Base-by-base conservation (phyloP, 2,329 filamentous ascomycete species). In the Pyrenophora seminiperda region DNA sequence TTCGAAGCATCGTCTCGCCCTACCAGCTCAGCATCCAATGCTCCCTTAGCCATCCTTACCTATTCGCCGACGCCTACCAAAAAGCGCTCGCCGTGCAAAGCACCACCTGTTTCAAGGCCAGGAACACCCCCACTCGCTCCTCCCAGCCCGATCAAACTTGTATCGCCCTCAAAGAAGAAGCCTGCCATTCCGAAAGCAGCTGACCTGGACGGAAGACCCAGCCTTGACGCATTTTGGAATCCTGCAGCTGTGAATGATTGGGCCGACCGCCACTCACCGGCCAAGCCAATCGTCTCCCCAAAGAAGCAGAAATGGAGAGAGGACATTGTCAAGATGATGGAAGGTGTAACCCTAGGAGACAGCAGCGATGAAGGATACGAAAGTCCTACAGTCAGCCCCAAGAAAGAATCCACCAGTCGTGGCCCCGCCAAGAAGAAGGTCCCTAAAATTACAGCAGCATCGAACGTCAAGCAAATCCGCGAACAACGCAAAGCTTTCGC, bases 401-500 rank as follows among this genome's bases (percentile, higher is more conserved):
- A 55, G 63, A 54, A 65, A 53, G 53, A 38, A 20, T 38, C 47
- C 24, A 29, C 41, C 13, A 41, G 43, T 30, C 44, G 48, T n/a
- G 63, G 50, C 17, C 44, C 55, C 14, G 33, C 42, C n/a, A 62
- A 61, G 41, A 53, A 54, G 17, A 43, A 30, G 27, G 30, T 17
- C 7, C 17, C 44, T 3, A 18, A 53, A 1, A 27, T 7, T 17
- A 20, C 39, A 5, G 15, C 39, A 24, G 42, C 60, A 2, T 54
- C 59, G 11, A 63, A 40, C 2, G 48, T 61, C 4, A 58, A 66
- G 40, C 51, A 65, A n/a, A 20, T 67, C 22, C 63, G 65, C 14
- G 59, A 67, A 17, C 65, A 70, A 50, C 59, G 66, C 24, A 88
- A 84, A 67, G 74, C 75, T 0, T 93, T 91, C 66, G 80, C 85